phyloP scores from a whole-genome alignment of 2,329 filamentous ascomycete species.

The Aspergillus ruber region DNA sequence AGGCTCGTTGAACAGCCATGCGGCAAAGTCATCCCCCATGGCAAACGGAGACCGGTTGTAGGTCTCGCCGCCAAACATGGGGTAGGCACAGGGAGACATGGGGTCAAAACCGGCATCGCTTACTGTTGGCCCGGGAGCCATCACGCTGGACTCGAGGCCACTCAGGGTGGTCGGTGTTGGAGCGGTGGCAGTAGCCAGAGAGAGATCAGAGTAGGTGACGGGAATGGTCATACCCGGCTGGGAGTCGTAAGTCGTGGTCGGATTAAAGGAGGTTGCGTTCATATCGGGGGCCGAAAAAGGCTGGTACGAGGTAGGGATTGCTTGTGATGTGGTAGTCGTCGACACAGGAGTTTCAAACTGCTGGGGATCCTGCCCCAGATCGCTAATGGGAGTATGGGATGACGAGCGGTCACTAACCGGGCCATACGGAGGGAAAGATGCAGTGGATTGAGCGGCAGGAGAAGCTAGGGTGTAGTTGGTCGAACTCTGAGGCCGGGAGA shows the following conservation, averaged over 20 bases:
- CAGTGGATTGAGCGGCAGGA: slow-evolving; percentile 17
- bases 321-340: background rate
- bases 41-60: slow-evolving; percentile 82
- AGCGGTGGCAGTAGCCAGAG: slow-evolving; percentile 16
- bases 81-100: slow-evolving; percentile 51
- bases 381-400: slow-evolving; percentile 8
- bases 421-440: slow-evolving; percentile 22
- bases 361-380: slow-evolving; percentile 6
- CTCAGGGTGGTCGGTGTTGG: slow-evolving; percentile 21
- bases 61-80: slow-evolving; percentile 78
- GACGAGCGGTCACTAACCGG: slow-evolving; percentile 7
- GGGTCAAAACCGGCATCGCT: slow-evolving; percentile 29
- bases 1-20: slow-evolving; percentile 72
- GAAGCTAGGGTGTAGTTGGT: slow-evolving; percentile 25
- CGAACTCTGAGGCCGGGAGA: slow-evolving; percentile 20
- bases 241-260: slow-evolving; percentile 8
- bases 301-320: background rate
- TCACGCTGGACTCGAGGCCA: slow-evolving; percentile 17
- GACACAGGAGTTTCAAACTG: background rate
- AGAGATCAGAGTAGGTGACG: slow-evolving; percentile 14
- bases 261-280: slow-evolving; percentile 12
- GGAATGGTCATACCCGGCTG: slow-evolving; percentile 11
- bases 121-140: slow-evolving; percentile 18
- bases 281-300: slow-evolving; percentile 11
- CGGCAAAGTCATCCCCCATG: slow-evolving; percentile 80